Evolutionary conservation across 2,329 filamentous ascomycete genomes (phyloP).

Genomic region (Nigrospora osmanthi): DNA sequence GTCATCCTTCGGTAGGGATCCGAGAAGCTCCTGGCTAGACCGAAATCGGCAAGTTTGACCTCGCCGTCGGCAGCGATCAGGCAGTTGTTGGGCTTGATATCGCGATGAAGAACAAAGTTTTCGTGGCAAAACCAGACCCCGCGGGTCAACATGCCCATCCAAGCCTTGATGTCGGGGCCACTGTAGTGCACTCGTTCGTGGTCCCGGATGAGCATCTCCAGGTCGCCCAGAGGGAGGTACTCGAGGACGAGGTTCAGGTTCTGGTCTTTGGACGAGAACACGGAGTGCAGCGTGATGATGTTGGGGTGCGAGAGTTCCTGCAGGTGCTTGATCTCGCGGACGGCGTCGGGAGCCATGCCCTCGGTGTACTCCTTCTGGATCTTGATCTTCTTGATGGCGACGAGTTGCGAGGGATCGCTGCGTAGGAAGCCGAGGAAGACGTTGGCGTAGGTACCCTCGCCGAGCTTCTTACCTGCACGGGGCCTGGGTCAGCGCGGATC

Average conservation of each 20-base stretch:
- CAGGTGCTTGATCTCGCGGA: slow-evolving; percentile 91
- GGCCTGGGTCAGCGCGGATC: neutral
- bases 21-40: slow-evolving; percentile 80
- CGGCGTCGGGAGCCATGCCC: slow-evolving; percentile 87
- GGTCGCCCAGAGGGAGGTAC: slow-evolving; percentile 85
- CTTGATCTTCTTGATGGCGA: slow-evolving; percentile 94
- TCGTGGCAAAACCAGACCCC: slow-evolving; percentile 96
- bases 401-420: slow-evolving; percentile 60
- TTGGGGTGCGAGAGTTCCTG: slow-evolving; percentile 93
- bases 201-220: slow-evolving; percentile 91
- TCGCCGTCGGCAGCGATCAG: slow-evolving; percentile 88
- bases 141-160: slow-evolving; percentile 95
- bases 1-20: slow-evolving; percentile 90
- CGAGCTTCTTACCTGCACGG: slow-evolving; percentile 70
- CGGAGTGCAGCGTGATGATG: slow-evolving; percentile 85
- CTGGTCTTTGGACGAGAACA: slow-evolving; percentile 94
- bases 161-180: slow-evolving; percentile 87
- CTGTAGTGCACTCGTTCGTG: slow-evolving; percentile 71
- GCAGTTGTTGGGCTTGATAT: slow-evolving; percentile 99
- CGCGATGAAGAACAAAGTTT: slow-evolving; percentile 87
- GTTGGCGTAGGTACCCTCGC: slow-evolving; percentile 93
- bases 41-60: slow-evolving; percentile 95
- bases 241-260: slow-evolving; percentile 95
- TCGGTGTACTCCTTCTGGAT: slow-evolving; percentile 79
- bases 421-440: slow-evolving; percentile 84